Percentiles rank a stretch among this genome's conserved stretches.
Conservation (phyloP, 2,329 filamentous ascomycete genomes). For the Alternaria sp. region DNA sequence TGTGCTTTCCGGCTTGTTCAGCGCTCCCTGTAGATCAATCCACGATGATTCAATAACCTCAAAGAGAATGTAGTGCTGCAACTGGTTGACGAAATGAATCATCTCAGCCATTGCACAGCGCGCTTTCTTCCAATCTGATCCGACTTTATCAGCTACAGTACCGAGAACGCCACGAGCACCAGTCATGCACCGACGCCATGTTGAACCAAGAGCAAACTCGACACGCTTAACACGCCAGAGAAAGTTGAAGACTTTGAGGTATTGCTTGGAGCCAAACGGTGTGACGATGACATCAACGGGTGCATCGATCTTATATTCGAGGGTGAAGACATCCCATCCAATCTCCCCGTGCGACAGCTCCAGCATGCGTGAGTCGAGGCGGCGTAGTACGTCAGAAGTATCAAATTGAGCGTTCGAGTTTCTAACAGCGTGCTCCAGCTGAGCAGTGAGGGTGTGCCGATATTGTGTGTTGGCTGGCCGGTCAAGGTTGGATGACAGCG, state of each 20-base stretch:
- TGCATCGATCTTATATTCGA: conserved; percentile 97
- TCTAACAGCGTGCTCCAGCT: conserved; percentile 95
- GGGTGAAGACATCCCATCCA: conserved; percentile 98
- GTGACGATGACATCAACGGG: conserved; percentile 97
- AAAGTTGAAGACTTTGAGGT: conserved; percentile 99
- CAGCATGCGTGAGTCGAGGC: conserved; percentile 96
- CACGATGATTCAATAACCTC: conserved; percentile 98
- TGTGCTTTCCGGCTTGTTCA: conserved; percentile 85
- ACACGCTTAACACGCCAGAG: conserved; percentile 98
- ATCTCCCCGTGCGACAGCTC: conserved; percentile 96
- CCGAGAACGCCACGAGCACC: conserved; percentile 90
- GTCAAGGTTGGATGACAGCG: conserved; percentile 88
- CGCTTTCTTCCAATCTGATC: conserved; percentile 87
- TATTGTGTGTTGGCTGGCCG: conserved; percentile 97
- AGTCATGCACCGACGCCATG: conserved; percentile 96
- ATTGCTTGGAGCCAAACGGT: conserved; percentile 93
- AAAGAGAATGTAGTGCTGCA: conserved; percentile 98
- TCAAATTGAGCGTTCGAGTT: conserved; percentile 98
- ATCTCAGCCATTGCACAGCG: conserved; percentile 92
- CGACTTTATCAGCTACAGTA: conserved; percentile 74
- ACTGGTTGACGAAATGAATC: conserved; percentile 96
- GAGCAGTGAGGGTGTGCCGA: conserved; percentile 94
- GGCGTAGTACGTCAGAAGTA: conserved; percentile 85
- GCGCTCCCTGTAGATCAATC: conserved; percentile 84
- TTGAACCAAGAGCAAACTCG: conserved; percentile 88